These are phyloP conservation scores for Melaleuca quinquenervia DNA, from an alignment of 345 rosid species.

Conservation along the genomic window DNA sequence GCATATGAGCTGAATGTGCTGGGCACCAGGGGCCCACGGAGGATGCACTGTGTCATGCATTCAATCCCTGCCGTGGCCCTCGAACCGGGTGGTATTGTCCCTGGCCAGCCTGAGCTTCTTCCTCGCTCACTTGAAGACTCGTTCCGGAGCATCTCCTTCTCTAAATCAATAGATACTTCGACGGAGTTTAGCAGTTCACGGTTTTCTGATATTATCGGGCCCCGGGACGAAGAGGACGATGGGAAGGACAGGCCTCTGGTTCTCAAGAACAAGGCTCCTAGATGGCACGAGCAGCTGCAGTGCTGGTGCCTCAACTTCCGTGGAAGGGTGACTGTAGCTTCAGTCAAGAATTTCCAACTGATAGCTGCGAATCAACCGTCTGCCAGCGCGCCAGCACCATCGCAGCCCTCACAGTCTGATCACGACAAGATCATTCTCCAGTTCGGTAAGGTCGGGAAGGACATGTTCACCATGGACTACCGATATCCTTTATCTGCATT, in stretches of 20 bases:
- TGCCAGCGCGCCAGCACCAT: slow-evolving; percentile 4
- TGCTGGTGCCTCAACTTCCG: slow-evolving; percentile 48
- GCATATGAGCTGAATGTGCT: slow-evolving; percentile 38
- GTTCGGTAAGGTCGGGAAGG: slow-evolving; percentile 94
- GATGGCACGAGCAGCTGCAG: slow-evolving; percentile 48
- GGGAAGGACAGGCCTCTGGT: slow-evolving; percentile 25
- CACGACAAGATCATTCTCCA: slow-evolving; percentile 89
- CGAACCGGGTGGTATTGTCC: slow-evolving; percentile 33
- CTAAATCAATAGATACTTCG: slow-evolving; percentile 27
- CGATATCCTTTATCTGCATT: slow-evolving; percentile 91
- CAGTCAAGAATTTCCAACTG: slow-evolving; percentile 46
- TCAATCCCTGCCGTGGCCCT: slow-evolving; percentile 28
- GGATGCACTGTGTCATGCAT: slow-evolving; percentile 43
- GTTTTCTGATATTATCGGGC: slow-evolving; percentile 27
- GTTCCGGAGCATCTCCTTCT: slow-evolving; percentile 39
- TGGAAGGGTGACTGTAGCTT: slow-evolving; percentile 44
- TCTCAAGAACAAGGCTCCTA: slow-evolving; percentile 35
- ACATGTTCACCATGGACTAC: slow-evolving; percentile 97
- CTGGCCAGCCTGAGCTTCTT: slow-evolving; percentile 30
- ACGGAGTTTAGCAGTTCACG: slow-evolving; percentile 32
- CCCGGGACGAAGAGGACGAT: slow-evolving; percentile 18
- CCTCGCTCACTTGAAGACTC: slow-evolving; percentile 37
- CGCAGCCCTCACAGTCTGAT: slow-evolving; percentile 28
- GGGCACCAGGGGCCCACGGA: slow-evolving; percentile 41
- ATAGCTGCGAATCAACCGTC: slow-evolving; percentile 30